Base-by-base conservation (phyloP, 179 eudicot genomes). In the Actinidia arguta region DNA sequence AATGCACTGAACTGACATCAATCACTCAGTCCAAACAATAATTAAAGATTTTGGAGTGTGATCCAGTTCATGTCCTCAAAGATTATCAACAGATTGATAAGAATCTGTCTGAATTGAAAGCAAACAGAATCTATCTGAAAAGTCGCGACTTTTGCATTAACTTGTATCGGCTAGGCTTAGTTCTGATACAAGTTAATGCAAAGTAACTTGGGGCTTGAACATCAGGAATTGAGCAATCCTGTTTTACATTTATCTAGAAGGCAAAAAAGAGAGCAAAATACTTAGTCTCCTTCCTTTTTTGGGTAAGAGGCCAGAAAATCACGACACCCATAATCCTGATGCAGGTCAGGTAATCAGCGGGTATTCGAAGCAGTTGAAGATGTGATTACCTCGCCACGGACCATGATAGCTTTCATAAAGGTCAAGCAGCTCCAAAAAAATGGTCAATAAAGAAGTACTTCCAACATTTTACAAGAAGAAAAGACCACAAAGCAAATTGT, bases 381-480 rank as follows among this genome's bases (percentile, higher is more conserved):
- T n/a, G n/a, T n/a, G n/a, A n/a, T n/a, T n/a, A n/a, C n/a, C n/a
- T n/a, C n/a, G n/a, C n/a, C n/a, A n/a, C n/a, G n/a, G n/a, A n/a
- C n/a, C 11, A 46, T 6, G 18, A 27, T 10, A 9, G 27, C 12
- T 36, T 22, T 22, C 11, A 71, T 8, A 71, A 71, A 47, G 56
- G 56, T 55, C 75, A 11, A n/a, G n/a, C n/a, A n/a, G n/a, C n/a
- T n/a, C n/a, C n/a, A n/a, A n/a, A n/a, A n/a, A n/a, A n/a, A 47
- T 46, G 73, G 75, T 46, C 75, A 71, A 71, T n/a, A 47, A 31
- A 22, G 75, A 71, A 71, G 31, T 22, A n/a, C 36, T 71, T 46
- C 13, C 27, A 0, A n/a, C 54, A 47, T 71, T 47, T 46, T 47
- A 47, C 20, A 13, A 46, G 54, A 73, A 50, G 22, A 25, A 51